Base-by-base conservation (phyloP, 805 yeast species). In the Candida incommunis region DNA sequence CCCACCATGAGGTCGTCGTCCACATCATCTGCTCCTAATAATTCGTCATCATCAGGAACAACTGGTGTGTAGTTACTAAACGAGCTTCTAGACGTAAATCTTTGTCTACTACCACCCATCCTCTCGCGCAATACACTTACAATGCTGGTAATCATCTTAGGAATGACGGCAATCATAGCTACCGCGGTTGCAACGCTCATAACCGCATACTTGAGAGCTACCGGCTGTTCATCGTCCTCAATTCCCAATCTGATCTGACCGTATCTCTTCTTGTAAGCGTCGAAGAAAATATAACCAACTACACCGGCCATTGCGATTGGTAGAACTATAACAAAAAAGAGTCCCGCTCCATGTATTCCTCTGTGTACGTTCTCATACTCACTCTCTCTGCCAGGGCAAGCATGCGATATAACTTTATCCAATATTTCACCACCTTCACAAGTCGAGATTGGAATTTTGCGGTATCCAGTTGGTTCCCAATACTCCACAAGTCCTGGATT, bases 401-500 rank as follows among this genome's bases (percentile, higher is more conserved):
- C 75, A 45, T 66, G 70, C 2, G 82, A 69, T 18, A 66, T 70
- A 60, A 78, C 74, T 31, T 72, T 69, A 56, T 84, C 96, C 44
- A 84, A 71, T 46, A 71, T 69, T 45, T 75, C 62, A 2, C 97
- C 97, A 21, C 86, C 94, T 40, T 66, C 71, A 66, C 98, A 92
- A 0, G 95, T 84, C 11, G 92, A 80, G 46, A 83, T 59, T 1
- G 95, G 92, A 23, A 88, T 73, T 54, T 76, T 78, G 59, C 98
- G 76, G 62, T 92, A 92, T 0, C 97, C 98, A 0, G 97, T 87
- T 15, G 95, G 86, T 52, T 80, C 80, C 69, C 78, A 84, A 60
- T 76, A 88, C 58, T 84, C 87, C 49, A 78, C 67, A 1, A 71
- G 70, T 40, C 69, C 70, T 2, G 75, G 67, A 46, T 70, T 67